phyloP scores from a whole-genome alignment of 305 asterid genomes.

The Plantago lanceolata region DNA sequence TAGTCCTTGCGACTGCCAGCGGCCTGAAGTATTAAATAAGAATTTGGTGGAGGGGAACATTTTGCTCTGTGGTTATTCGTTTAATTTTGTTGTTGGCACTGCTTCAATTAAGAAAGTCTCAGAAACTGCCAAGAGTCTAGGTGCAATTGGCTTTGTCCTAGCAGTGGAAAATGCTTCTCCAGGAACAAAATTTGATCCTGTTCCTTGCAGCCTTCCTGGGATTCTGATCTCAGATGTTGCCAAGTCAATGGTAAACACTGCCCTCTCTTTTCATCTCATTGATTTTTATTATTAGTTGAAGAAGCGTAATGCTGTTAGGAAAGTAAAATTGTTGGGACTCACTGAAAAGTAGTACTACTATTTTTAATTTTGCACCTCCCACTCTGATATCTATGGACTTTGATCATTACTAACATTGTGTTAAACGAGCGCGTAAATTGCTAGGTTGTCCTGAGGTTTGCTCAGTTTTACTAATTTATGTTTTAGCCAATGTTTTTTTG shows the following conservation, averaged over 20 bases:
- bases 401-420: too few relatives aligned
- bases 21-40: conserved; percentile 85
- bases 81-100: conserved; percentile 81
- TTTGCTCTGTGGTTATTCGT: conserved; percentile 95
- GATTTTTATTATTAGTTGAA: background rate
- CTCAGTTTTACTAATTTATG: too few relatives aligned
- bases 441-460: too few relatives aligned
- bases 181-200: conserved; percentile 86
- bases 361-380: too few relatives aligned
- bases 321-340: too few relatives aligned
- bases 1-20: conserved; percentile 87
- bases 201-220: conserved; percentile 81
- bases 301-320: too few relatives aligned
- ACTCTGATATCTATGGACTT: too few relatives aligned
- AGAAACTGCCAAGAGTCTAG: conserved; percentile 80
- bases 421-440: too few relatives aligned
- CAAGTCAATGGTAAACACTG: conserved; percentile 56
- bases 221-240: conserved; percentile 68
- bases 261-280: conserved; percentile 3
- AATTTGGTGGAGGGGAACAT: conserved; percentile 84
- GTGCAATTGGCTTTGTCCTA: conserved; percentile 93
- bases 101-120: conserved; percentile 79
- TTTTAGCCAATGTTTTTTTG: too few relatives aligned
- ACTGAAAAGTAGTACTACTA: too few relatives aligned
- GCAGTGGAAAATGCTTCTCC: conserved; percentile 96